These are phyloP conservation scores for Leccinum obscurum DNA, from an alignment of 768 basidiomycete genomes.

Conservation along the genomic window DNA sequence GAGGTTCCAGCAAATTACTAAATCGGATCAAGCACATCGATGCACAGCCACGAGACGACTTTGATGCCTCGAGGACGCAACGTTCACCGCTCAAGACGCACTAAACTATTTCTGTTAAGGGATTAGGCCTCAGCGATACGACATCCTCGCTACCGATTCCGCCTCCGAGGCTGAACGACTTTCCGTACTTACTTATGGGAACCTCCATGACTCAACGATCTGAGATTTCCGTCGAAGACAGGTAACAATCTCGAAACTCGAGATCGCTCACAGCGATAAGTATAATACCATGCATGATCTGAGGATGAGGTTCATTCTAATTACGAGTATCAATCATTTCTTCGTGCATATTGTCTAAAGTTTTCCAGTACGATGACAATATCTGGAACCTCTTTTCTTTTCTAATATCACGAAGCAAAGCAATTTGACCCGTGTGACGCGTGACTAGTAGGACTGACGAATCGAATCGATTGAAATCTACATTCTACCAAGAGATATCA, in stretches of 20 bases:
- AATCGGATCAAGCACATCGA: neutral
- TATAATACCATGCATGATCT: neutral
- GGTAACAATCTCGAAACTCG: neutral
- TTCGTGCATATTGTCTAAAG: neutral
- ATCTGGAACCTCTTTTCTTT: too few species aligned
- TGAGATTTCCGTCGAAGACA: too few species aligned
- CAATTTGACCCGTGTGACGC: too few species aligned
- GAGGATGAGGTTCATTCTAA: neutral
- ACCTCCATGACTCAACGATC: neutral
- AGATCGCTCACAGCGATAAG: neutral
- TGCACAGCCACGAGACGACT: slow-evolving; percentile 19
- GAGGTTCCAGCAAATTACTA: neutral
- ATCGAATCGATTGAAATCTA: slow-evolving; percentile 19
- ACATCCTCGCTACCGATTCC: neutral
- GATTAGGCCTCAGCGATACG: neutral
- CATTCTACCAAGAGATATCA: too few species aligned
- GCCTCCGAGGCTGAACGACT: neutral
- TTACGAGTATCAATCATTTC: neutral
- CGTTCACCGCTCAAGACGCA: slow-evolving; percentile 9
- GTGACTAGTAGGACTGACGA: too few species aligned
- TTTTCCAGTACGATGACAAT: slow-evolving; percentile 12
- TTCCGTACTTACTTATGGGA: neutral
- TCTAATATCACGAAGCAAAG: too few species aligned
- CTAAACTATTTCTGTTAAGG: neutral
- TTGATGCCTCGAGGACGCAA: slow-evolving; percentile 26